A percentile compares a stretch with the other conserved stretches of the same genome.
Conservation (phyloP, 768 basidiomycete genomes). For the Tricholoma saponaceum region DNA sequence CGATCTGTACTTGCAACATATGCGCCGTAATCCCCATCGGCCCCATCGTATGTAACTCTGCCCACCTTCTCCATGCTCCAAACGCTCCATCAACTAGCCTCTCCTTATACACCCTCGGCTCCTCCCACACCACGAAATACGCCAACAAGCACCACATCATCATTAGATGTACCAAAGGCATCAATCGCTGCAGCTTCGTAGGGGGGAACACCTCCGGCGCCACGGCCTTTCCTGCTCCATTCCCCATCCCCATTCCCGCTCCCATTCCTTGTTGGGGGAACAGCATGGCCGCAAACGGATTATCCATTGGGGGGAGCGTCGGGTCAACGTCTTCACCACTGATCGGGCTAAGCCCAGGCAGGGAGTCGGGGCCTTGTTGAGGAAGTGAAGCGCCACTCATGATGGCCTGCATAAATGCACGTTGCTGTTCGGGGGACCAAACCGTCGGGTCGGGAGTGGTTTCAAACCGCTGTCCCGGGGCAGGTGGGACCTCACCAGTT, state of each 20-base stretch:
- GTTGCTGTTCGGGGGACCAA: slow-evolving; percentile 69
- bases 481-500: slow-evolving; percentile 6
- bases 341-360: slow-evolving; percentile 11
- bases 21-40: slow-evolving; percentile 26
- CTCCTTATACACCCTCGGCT: slow-evolving; percentile 48
- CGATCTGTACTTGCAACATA: slow-evolving; percentile 44
- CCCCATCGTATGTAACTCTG: slow-evolving; percentile 40
- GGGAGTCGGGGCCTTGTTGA: slow-evolving; percentile 9
- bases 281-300: slow-evolving; percentile 47
- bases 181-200: slow-evolving; percentile 51
- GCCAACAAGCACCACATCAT: slow-evolving; percentile 62
- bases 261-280: slow-evolving; percentile 16
- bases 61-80: slow-evolving; percentile 59
- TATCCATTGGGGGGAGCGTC: slow-evolving; percentile 29
- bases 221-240: slow-evolving; percentile 20
- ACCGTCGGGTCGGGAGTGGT: slow-evolving; percentile 47
- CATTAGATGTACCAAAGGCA: slow-evolving; percentile 64
- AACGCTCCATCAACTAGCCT: slow-evolving; percentile 20
- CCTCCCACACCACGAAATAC: slow-evolving; percentile 64
- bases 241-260: slow-evolving; percentile 14
- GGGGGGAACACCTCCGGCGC: slow-evolving; percentile 24
- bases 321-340: slow-evolving; percentile 19
- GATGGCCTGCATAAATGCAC: slow-evolving; percentile 64
- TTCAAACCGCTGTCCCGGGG: slow-evolving; percentile 18
- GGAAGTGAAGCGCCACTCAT: slow-evolving; percentile 31